These are phyloP conservation scores for Picochlorum sp. DNA, from an alignment of 139 green algal species.

Conservation along the genomic window DNA sequence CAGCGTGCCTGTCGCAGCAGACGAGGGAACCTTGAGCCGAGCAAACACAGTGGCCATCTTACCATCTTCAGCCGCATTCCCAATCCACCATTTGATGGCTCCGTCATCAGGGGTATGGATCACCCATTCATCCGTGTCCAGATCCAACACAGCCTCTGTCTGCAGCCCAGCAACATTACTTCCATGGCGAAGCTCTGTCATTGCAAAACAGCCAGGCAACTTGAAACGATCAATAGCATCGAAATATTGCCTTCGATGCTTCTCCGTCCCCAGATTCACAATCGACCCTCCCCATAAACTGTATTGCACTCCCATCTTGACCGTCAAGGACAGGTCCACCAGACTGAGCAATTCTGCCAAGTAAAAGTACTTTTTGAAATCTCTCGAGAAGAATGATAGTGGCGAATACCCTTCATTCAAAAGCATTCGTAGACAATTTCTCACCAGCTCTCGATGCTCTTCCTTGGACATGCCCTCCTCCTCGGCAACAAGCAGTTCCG, in stretches of 20 bases:
- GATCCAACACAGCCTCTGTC: constrained; percentile 70
- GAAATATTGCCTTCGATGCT: constrained; percentile 59
- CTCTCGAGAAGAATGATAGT: constrained; percentile 38
- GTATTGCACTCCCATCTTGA: constrained; percentile 85
- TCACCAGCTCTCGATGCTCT: constrained; percentile 67
- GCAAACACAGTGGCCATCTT: constrained; percentile 69
- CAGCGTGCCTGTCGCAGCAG: constrained; percentile 41
- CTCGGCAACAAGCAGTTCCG: constrained; percentile 57
- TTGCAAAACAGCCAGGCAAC: constrained; percentile 72
- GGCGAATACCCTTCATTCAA: constrained; percentile 57
- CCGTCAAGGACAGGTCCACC: constrained; percentile 59
- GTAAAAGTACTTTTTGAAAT: constrained; percentile 57
- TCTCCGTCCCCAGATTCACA: constrained; percentile 64
- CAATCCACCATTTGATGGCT: constrained; percentile 80
- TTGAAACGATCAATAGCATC: constrained; percentile 71
- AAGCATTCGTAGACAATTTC: constrained; percentile 43
- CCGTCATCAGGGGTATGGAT: constrained; percentile 61
- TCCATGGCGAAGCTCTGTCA: constrained; percentile 83
- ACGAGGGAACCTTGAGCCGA: constrained; percentile 52
- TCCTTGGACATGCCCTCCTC: constrained; percentile 69
- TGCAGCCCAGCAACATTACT: constrained; percentile 67
- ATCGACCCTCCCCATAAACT: constrained; percentile 57
- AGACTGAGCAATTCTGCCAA: constrained; percentile 56
- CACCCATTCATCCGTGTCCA: constrained; percentile 71
- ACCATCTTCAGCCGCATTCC: constrained; percentile 77